Base-by-base conservation (phyloP, 1,139 yeast genomes). In the Taphrina pruni region DNA sequence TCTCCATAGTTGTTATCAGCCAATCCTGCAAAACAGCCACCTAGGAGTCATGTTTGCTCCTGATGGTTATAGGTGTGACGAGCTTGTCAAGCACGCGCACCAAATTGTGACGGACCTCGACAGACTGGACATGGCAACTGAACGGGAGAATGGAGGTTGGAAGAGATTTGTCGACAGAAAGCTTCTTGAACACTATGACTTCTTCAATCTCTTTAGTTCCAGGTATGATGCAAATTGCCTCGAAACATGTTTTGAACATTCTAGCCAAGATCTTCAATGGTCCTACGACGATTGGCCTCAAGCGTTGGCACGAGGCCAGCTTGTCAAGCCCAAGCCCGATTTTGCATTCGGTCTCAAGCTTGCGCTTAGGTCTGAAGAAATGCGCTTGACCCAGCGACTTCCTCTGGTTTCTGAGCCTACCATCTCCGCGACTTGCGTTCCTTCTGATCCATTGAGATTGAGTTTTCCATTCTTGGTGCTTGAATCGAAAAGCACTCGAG, bases 281-380 rank as follows among this genome's bases (percentile, higher is more conserved):
- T 46, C 51, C 11, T 46, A 46, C 26, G 51, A 46, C 20, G 51
- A 46, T 3, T 46, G 51, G 51, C 51, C 51, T n/a, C 20, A 46
- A 46, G 51, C 51, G 8, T 46, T 46, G 51, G 51, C 56, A 21
- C 56, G 56, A 26, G 56, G 56, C n/a, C 35, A 26, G n/a, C 39
- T 51, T 26, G 56, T 51, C 38, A 51, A 35, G 21, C 56, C 56
- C n/a, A 51, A 51, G 39, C 56, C 56, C 38, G 56, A 26, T 32
- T 51, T 51, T n/a, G 56, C 56, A 14, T 51, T 51, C 38, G 56
- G 56, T 20, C 36, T 51, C 36, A 51, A 21, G 8, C 51, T 46
- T 46, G 51, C 20, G 51, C 51, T 46, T 8, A 46, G 51, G 8
- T 46, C 51, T 20, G 26, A 46, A 46, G 51, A 46, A 46, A 5